Conservation (phyloP, 2,329 filamentous ascomycete genomes). For the Leptographium flavum region DNA sequence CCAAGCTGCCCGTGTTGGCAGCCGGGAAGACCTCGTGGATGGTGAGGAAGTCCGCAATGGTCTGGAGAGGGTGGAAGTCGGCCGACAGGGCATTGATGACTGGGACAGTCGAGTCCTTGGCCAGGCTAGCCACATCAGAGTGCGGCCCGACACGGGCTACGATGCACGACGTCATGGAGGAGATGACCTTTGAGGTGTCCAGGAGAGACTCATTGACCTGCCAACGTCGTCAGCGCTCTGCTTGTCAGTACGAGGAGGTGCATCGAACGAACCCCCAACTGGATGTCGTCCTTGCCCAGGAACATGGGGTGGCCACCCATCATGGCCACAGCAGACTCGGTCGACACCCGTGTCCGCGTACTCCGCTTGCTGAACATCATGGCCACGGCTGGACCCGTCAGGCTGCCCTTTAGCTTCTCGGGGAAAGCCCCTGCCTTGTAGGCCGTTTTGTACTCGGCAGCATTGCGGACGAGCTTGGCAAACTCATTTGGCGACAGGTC, state of each 20-base stretch:
- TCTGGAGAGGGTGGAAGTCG: slow-evolving; percentile 87
- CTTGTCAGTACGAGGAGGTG: not conserved
- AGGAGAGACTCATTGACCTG: slow-evolving; percentile 87
- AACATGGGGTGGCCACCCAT: slow-evolving; percentile 96
- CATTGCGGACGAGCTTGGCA: slow-evolving; percentile 69
- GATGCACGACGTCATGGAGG: slow-evolving; percentile 80
- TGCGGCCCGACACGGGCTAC: slow-evolving; percentile 68
- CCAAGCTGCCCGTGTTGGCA: slow-evolving; percentile 31
- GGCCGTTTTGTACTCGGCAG: slow-evolving; percentile 56
- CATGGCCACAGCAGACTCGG: slow-evolving; percentile 76
- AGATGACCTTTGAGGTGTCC: slow-evolving; percentile 83
- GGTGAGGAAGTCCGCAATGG: slow-evolving; percentile 85
- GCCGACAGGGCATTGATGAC: slow-evolving; percentile 83
- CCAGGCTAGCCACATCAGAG: slow-evolving; percentile 56
- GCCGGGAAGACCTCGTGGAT: slow-evolving; percentile 64
- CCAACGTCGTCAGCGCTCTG: no score
- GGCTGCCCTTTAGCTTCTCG: slow-evolving; percentile 43
- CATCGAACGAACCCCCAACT: slow-evolving; percentile 55
- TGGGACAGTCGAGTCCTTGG: slow-evolving; percentile 60
- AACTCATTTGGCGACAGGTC: slow-evolving; percentile 74
- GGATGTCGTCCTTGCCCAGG: slow-evolving; percentile 87
- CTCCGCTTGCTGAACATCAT: slow-evolving; percentile 97
- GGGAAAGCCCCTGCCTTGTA: slow-evolving; percentile 46
- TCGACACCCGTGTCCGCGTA: slow-evolving; percentile 85
- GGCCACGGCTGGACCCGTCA: slow-evolving; percentile 71